A percentile compares a stretch with the other conserved stretches of the same genome.
Evolutionary conservation across 805 yeast genomes (phyloP).

Genomic region (Torulaspora quercuum): DNA sequence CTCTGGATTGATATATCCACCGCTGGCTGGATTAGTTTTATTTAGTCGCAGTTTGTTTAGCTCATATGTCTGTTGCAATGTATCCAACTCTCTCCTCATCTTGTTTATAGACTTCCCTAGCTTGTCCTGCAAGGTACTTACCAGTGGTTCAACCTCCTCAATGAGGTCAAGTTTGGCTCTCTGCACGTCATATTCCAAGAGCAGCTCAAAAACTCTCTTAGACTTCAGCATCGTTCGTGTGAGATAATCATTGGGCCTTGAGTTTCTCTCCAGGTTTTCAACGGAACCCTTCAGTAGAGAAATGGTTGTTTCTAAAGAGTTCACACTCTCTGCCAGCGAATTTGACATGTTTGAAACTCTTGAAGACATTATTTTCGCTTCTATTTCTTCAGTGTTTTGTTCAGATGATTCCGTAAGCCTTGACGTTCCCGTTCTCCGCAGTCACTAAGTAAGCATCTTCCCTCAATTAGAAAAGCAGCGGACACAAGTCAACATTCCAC

Average conservation of each 20-base stretch:
- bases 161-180: slow-evolving; percentile 33
- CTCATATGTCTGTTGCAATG: slow-evolving; percentile 31
- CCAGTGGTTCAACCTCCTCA: slow-evolving; percentile 34
- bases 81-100: slow-evolving; percentile 30
- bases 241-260: slow-evolving; percentile 24
- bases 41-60: slow-evolving; percentile 28
- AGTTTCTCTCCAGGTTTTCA: slow-evolving; percentile 17
- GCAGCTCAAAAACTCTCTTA: slow-evolving; percentile 30
- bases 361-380: not conserved
- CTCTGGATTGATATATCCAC: slow-evolving; percentile 10
- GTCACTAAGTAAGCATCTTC: not conserved
- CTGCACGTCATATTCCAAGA: slow-evolving; percentile 36
- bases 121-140: slow-evolving; percentile 28
- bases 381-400: too few species aligned
- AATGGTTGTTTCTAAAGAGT: slow-evolving; percentile 24
- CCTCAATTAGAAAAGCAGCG: not conserved
- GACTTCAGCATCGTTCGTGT: slow-evolving; percentile 28
- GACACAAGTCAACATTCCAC: slow-evolving; percentile 7
- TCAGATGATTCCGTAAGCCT: too few species aligned
- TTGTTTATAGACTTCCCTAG: slow-evolving; percentile 27
- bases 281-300: slow-evolving; percentile 24
- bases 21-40: slow-evolving; percentile 12
- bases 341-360: slow-evolving; percentile 22
- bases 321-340: slow-evolving; percentile 24
- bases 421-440: slow-evolving; percentile 4